Evolutionary conservation across 768 basidiomycete genomes (phyloP).

Genomic region (Inosperma sp.): DNA sequence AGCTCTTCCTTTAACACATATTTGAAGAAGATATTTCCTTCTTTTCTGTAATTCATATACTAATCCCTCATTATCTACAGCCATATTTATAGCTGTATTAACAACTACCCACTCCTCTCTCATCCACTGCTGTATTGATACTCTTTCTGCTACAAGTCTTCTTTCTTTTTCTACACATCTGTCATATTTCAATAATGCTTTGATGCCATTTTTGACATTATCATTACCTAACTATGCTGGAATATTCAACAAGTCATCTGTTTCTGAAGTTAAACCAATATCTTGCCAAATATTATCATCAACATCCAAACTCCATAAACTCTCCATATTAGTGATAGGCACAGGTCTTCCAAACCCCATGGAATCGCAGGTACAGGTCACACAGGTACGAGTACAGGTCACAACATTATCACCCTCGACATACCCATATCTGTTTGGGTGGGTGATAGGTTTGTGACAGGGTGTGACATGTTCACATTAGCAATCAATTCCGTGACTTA

Average conservation of each 20-base stretch:
- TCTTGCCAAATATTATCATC: constrained; percentile 33
- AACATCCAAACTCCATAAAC: constrained; percentile 29
- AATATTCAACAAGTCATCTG: not conserved
- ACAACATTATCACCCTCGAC: too few species aligned
- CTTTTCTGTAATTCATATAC: not conserved
- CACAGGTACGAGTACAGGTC: too few species aligned
- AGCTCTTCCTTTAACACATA: not conserved
- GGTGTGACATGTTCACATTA: too few species aligned
- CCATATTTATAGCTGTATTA: not conserved
- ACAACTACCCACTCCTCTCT: not conserved
- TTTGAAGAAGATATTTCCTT: not conserved
- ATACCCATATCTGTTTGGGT: too few species aligned
- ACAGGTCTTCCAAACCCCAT: too few species aligned
- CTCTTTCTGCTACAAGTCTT: not conserved
- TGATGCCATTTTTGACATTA: not conserved
- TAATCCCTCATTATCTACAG: not conserved
- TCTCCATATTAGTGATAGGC: too few species aligned
- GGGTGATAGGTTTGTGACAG: too few species aligned
- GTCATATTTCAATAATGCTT: not conserved
- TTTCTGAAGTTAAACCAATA: constrained; percentile 9
- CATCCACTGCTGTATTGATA: not conserved
- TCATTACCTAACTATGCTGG: not conserved
- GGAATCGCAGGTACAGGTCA: too few species aligned
- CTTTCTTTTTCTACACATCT: not conserved
- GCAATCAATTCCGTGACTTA: too few species aligned